A percentile compares a stretch with the other conserved stretches of the same genome.
Conservation (phyloP, 306 rosid species). For the Cajanus cajan region DNA sequence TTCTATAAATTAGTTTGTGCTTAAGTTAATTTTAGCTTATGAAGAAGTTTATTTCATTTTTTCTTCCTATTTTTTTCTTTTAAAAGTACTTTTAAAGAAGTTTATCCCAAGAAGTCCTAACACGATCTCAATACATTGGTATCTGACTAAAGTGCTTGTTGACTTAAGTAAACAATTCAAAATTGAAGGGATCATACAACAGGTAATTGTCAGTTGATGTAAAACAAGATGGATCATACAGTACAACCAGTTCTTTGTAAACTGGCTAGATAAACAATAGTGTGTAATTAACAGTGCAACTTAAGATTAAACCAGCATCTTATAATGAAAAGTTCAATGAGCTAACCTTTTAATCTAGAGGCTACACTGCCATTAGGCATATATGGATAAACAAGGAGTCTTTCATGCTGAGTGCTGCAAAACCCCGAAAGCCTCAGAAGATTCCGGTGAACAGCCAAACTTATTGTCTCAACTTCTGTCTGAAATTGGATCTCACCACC, state of each 20-base stretch:
- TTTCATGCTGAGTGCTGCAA: constrained; percentile 88
- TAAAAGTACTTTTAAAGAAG: no score
- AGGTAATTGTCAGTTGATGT: not conserved
- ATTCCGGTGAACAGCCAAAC: constrained; percentile 93
- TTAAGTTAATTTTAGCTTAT: no score
- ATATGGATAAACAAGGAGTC: constrained; percentile 94
- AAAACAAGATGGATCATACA: not conserved
- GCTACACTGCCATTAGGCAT: constrained; percentile 98
- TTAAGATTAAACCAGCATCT: not conserved
- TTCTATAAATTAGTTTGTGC: no score
- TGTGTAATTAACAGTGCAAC: not conserved
- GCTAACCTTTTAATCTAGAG: constrained; percentile 87
- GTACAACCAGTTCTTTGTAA: not conserved
- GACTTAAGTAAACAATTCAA: not conserved
- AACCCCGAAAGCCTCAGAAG: constrained; percentile 92
- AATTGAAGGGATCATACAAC: not conserved
- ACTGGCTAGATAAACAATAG: not conserved
- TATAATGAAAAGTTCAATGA: constrained; percentile 3
- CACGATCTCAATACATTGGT: not conserved
- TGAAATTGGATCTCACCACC: constrained; percentile 99
- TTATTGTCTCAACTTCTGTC: constrained; percentile 97
- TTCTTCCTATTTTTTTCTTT: no score
- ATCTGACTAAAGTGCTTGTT: not conserved
- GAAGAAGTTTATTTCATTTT: no score
- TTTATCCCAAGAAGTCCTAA: no score